Percentiles rank a stretch among this genome's conserved stretches.
These are phyloP conservation scores for Hysterangium stoloniferum DNA, from an alignment of 768 basidiomycete species.

Conservation along the genomic window DNA sequence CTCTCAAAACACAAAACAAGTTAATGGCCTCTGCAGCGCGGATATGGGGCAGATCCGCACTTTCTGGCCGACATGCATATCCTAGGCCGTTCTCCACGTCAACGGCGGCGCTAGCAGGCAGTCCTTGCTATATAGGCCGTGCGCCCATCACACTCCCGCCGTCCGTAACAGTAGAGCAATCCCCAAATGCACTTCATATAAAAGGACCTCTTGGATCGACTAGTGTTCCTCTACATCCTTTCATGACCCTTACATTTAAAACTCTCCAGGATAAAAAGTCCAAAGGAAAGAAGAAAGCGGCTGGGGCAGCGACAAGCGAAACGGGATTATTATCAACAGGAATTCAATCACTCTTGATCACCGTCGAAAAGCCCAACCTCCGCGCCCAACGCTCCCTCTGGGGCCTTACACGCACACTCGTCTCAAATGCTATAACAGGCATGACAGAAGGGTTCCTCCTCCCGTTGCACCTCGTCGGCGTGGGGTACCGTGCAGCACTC, in stretches of 20 bases:
- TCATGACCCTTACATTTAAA: conserved; percentile 32
- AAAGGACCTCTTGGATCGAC: conserved; percentile 49
- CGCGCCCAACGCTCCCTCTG: conserved; percentile 85
- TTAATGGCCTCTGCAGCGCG: conserved; percentile 5
- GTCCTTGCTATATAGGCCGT: conserved; percentile 41
- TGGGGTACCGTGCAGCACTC: conserved; percentile 84
- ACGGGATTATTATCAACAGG: no score
- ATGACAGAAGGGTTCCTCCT: conserved; percentile 84
- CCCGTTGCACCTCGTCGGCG: conserved; percentile 85
- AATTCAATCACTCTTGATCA: conserved; percentile 29
- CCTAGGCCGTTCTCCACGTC: conserved; percentile 39
- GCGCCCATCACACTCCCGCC: conserved; percentile 44
- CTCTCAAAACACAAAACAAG: not conserved
- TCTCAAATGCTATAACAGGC: conserved; percentile 83
- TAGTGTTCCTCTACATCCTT: conserved; percentile 39
- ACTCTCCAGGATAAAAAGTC: not conserved
- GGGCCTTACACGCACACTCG: conserved; percentile 90
- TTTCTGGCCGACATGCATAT: no score
- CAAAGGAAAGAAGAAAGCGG: conserved; percentile 1
- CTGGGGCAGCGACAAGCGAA: conserved; percentile 17
- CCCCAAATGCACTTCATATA: conserved; percentile 39
- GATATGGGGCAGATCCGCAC: conserved; percentile 9
- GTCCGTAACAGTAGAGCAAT: conserved; percentile 34
- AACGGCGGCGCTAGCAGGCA: conserved; percentile 26
- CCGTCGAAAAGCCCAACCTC: conserved; percentile 50